A percentile compares a stretch with the other conserved stretches of the same genome.
Evolutionary conservation across 257 asterid species (phyloP).

Genomic region (Prunella vulgaris): DNA sequence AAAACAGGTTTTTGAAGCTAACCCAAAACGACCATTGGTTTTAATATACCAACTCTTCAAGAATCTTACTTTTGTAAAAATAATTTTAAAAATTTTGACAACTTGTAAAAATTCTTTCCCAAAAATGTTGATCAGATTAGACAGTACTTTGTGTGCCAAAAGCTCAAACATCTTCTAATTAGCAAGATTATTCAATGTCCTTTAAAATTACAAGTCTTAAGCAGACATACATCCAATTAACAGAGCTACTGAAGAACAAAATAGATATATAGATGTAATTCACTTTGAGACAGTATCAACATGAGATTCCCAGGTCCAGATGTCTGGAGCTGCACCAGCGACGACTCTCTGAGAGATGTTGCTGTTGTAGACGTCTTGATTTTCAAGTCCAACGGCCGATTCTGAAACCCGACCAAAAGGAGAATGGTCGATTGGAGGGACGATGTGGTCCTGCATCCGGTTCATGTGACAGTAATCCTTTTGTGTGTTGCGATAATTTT

Average conservation of each 20-base stretch:
- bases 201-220: background rate
- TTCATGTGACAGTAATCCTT: conserved; percentile 35
- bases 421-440: conserved; percentile 41
- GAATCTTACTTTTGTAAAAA: no score
- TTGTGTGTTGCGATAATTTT: conserved; percentile 57
- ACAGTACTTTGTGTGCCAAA: no score
- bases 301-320: conserved; percentile 68
- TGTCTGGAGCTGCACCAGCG: conserved; percentile 36
- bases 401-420: conserved; percentile 29
- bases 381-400: conserved; percentile 27
- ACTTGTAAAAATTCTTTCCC: no score
- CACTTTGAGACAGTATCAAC: conserved; percentile 42
- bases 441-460: conserved; percentile 23
- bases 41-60: no score
- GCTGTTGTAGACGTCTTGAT: conserved; percentile 31
- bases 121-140: no score
- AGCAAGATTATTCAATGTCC: background rate
- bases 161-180: background rate
- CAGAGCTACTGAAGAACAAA: background rate
- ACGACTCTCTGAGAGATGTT: conserved; percentile 10
- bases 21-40: no score
- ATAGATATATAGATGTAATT: background rate
- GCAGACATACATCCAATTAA: background rate
- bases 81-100: no score
- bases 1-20: no score